phyloP scores from a whole-genome alignment of 164 flowering plant genomes.

The Nelumbo lutea region DNA sequence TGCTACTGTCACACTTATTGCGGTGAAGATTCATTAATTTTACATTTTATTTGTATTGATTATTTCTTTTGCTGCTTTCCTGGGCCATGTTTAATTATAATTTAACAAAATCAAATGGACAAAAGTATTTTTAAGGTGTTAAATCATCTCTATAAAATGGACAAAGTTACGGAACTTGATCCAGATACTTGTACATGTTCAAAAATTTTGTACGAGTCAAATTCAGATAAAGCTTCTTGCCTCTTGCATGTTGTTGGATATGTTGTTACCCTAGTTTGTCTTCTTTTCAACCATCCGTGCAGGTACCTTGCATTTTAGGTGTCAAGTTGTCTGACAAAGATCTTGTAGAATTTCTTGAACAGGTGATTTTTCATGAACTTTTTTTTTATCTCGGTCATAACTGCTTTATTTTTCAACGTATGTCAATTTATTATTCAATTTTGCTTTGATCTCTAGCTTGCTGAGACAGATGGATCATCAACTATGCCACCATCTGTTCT shows the following conservation, averaged over 20 bases:
- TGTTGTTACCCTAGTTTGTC: not conserved
- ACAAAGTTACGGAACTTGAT: too few species aligned
- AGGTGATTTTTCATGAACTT: conserved; percentile 37
- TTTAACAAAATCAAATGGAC: too few species aligned
- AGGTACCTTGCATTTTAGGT: conserved; percentile 97
- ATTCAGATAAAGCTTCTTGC: not conserved
- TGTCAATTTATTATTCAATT: not conserved
- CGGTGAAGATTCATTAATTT: conserved; percentile 38
- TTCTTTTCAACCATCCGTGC: conserved; percentile 17
- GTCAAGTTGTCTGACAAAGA: conserved; percentile 76
- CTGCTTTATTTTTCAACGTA: too few species aligned
- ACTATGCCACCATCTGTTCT: conserved; percentile 78
- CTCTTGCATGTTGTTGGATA: not conserved
- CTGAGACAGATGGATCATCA: conserved; percentile 94
- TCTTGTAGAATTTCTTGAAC: conserved; percentile 85
- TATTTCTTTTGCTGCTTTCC: not conserved
- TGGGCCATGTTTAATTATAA: not conserved
- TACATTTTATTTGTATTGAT: not conserved
- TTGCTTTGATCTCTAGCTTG: conserved; percentile 47
- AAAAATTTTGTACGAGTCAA: not conserved
- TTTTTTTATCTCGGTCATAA: not conserved
- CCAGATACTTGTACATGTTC: too few species aligned
- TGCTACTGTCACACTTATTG: conserved; percentile 49
- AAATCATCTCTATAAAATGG: too few species aligned
- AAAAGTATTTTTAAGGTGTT: too few species aligned